Evolutionary conservation across 2,329 filamentous ascomycete genomes (phyloP).

Genomic region (Geosmithia flava): DNA sequence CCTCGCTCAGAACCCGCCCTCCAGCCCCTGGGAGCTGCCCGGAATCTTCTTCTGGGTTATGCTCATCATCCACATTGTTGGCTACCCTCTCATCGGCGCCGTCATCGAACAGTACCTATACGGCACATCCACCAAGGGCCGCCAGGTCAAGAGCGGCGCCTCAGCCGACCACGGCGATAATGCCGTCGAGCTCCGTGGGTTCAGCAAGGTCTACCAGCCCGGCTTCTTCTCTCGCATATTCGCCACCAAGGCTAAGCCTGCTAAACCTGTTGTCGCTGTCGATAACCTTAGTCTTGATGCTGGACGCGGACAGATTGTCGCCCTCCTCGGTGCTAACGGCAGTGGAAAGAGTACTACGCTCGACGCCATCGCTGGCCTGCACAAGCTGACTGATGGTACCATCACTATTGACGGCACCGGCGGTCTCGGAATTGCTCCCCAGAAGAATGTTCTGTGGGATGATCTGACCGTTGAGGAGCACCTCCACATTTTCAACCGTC

Average conservation of each 20-base stretch:
- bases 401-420: slow-evolving; percentile 70
- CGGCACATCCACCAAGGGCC: slow-evolving; percentile 55
- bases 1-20: slow-evolving; percentile 49
- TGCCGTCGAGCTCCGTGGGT: slow-evolving; percentile 58
- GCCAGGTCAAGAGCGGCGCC: slow-evolving; percentile 29
- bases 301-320: slow-evolving; percentile 69
- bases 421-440: slow-evolving; percentile 76
- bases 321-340: slow-evolving; percentile 79
- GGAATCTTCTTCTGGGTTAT: slow-evolving; percentile 72
- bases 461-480: slow-evolving; percentile 79
- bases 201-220: slow-evolving; percentile 69
- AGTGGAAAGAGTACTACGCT: slow-evolving; percentile 85
- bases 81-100: slow-evolving; percentile 65
- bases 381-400: slow-evolving; percentile 60
- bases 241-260: slow-evolving; percentile 23
- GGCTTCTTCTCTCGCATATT: slow-evolving; percentile 45
- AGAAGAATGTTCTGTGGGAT: slow-evolving; percentile 92
- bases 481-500: slow-evolving; percentile 66
- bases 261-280: slow-evolving; percentile 64
- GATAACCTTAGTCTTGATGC: slow-evolving; percentile 60
- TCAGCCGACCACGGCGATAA: slow-evolving; percentile 15
- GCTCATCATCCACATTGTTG: slow-evolving; percentile 62
- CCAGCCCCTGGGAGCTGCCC: slow-evolving; percentile 57
- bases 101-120: slow-evolving; percentile 63
- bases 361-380: slow-evolving; percentile 75